These are phyloP conservation scores for Cladorrhinum sp. DNA, from an alignment of 2,329 filamentous ascomycete genomes.

Conservation along the genomic window DNA sequence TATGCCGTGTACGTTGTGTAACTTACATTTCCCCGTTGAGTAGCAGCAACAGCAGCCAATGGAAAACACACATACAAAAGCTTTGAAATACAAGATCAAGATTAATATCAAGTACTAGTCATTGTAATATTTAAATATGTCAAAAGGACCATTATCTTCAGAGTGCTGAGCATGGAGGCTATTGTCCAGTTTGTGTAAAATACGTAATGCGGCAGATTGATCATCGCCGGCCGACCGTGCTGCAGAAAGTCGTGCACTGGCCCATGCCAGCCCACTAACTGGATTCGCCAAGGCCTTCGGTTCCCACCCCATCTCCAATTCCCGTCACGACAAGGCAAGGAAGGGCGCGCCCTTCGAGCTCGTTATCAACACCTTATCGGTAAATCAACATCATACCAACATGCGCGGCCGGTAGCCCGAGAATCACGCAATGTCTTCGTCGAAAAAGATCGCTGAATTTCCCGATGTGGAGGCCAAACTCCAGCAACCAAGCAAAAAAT, in stretches of 20 bases:
- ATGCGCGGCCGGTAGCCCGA: slow-evolving; percentile 16
- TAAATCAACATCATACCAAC: neutral
- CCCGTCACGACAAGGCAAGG: neutral
- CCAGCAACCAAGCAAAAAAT: slow-evolving; percentile 76
- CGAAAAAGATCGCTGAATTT: slow-evolving; percentile 55
- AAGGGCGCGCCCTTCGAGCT: neutral
- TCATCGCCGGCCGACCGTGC: neutral
- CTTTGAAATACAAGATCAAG: too few species aligned
- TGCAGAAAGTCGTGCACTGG: neutral
- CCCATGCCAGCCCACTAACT: neutral
- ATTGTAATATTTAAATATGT: neutral
- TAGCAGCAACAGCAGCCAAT: too few species aligned
- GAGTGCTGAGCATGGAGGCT: too few species aligned
- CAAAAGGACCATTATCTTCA: too few species aligned
- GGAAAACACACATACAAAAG: too few species aligned
- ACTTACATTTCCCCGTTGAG: neutral
- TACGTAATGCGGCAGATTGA: neutral
- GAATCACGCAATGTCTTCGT: slow-evolving; percentile 43
- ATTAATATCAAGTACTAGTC: neutral
- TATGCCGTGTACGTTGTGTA: neutral
- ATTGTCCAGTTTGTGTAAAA: neutral
- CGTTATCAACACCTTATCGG: neutral
- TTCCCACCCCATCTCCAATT: neutral
- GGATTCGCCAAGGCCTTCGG: neutral
- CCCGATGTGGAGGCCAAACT: slow-evolving; percentile 75